Percentiles rank a stretch among this genome's conserved stretches.
These are phyloP conservation scores for Penicillium mononematosum DNA, from an alignment of 495 filamentous ascomycete genomes.

Conservation along the genomic window DNA sequence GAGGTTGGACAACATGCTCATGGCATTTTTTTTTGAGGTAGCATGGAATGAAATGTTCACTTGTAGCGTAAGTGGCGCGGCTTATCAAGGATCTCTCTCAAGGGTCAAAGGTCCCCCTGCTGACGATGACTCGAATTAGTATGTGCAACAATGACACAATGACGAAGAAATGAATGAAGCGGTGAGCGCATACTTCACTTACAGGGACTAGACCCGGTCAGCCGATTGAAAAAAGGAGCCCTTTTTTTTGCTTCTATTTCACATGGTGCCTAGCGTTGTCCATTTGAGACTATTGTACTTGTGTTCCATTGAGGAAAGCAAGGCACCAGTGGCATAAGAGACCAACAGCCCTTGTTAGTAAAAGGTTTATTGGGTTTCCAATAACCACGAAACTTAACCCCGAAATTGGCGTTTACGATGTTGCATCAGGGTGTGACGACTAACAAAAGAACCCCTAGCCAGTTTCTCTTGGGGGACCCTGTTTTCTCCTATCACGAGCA, in stretches of 20 bases:
- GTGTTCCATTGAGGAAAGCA: constrained; percentile 17
- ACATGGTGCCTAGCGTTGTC: constrained; percentile 19
- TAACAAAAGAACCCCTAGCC: constrained; percentile 13
- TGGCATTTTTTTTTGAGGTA: constrained; percentile 23
- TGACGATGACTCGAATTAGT: constrained; percentile 25
- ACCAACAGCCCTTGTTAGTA: constrained; percentile 17
- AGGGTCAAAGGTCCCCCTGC: constrained; percentile 18
- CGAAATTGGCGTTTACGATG: constrained; percentile 26
- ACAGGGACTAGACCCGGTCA: constrained; percentile 20
- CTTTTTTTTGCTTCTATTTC: constrained; percentile 16
- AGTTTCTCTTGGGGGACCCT: constrained; percentile 5
- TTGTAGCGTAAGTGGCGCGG: constrained; percentile 18
- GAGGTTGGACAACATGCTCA: constrained; percentile 32
- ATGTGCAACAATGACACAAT: constrained; percentile 35
- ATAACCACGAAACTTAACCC: constrained; percentile 18
- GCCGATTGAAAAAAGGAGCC: constrained; percentile 13
- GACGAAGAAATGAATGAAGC: constrained; percentile 22
- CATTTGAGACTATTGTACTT: constrained; percentile 4
- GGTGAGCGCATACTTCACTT: constrained; percentile 11
- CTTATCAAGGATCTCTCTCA: constrained; percentile 4
- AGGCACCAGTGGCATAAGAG: constrained; percentile 13
- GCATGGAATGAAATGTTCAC: constrained; percentile 27
- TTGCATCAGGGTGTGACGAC: constrained; percentile 42
- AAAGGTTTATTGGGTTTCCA: constrained; percentile 11
- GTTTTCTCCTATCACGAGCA: constrained; percentile 21